Percentiles rank a stretch among this genome's conserved stretches.
phyloP scores from a whole-genome alignment of 2,329 filamentous ascomycete species.

The Calonectria honghensis region DNA sequence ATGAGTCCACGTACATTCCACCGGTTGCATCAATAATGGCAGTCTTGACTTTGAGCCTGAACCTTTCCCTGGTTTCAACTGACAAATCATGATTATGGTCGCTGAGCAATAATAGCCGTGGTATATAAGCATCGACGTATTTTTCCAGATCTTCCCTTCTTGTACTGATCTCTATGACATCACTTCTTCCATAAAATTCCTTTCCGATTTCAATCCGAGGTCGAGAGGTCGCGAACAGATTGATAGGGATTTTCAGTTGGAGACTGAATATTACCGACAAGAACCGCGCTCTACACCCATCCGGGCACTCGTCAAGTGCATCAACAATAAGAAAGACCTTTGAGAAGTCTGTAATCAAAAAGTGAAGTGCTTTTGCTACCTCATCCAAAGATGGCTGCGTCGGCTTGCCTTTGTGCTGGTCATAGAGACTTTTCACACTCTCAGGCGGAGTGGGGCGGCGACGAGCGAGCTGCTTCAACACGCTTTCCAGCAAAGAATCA shows the following conservation, averaged over 20 bases:
- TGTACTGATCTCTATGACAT: not conserved
- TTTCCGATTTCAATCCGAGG: not conserved
- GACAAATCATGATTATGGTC: not conserved
- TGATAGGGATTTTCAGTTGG: not conserved
- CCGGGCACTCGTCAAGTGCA: not conserved
- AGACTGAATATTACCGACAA: not conserved
- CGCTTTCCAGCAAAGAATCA: not conserved
- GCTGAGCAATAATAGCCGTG: not conserved
- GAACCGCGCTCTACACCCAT: not conserved
- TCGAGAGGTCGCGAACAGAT: not conserved
- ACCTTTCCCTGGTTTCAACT: not conserved
- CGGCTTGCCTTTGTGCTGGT: not conserved
- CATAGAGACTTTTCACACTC: not conserved
- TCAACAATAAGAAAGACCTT: conserved; percentile 1
- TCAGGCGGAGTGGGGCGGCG: not conserved
- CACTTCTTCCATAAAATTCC: conserved; percentile 5
- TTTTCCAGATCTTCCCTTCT: not conserved
- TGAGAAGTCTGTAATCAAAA: not conserved
- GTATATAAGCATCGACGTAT: not conserved
- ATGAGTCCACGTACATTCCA: not conserved
- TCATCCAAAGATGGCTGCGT: not conserved
- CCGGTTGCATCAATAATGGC: not conserved
- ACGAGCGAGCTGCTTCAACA: not conserved
- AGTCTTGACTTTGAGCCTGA: not conserved
- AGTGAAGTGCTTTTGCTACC: not conserved